Percentiles rank a stretch among this genome's conserved stretches.
phyloP scores from a whole-genome alignment of 2,329 filamentous ascomycete species.

The Lizonia empirigonia region DNA sequence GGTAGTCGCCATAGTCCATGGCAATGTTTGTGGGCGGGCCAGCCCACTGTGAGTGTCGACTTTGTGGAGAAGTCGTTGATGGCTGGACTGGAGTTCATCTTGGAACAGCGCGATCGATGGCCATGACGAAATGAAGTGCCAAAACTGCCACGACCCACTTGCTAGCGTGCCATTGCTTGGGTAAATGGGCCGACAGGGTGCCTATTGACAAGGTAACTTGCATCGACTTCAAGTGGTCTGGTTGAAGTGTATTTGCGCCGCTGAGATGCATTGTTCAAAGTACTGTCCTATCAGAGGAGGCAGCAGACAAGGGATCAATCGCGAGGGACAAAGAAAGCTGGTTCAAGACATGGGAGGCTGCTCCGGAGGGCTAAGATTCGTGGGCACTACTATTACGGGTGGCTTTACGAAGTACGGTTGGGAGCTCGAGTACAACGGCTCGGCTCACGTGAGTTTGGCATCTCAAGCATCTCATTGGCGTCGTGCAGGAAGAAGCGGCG shows the following conservation, averaged over 20 bases:
- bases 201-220: background rate
- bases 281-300: slow-evolving; percentile 1
- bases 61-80: slow-evolving; percentile 8
- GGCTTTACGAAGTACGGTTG: slow-evolving; percentile 2
- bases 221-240: background rate
- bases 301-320: background rate
- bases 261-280: background rate
- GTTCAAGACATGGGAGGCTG: background rate
- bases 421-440: slow-evolving; percentile 5
- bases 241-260: slow-evolving; percentile 1
- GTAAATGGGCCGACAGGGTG: slow-evolving; percentile 8
- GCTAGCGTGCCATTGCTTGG: slow-evolving; percentile 14
- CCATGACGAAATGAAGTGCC: slow-evolving; percentile 23
- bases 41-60: slow-evolving; percentile 1
- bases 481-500: background rate
- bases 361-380: slow-evolving; percentile 17
- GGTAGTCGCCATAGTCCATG: slow-evolving; percentile 26
- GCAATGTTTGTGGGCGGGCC: slow-evolving; percentile 11
- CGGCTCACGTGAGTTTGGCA: slow-evolving; percentile 1
- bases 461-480: background rate
- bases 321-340: background rate
- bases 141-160: slow-evolving; percentile 17
- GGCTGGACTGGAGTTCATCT: slow-evolving; percentile 5
- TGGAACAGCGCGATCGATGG: background rate
- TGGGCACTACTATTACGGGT: background rate